Conservation (phyloP, 73 alveolate species). For the Symbiodinium pilosum region DNA sequence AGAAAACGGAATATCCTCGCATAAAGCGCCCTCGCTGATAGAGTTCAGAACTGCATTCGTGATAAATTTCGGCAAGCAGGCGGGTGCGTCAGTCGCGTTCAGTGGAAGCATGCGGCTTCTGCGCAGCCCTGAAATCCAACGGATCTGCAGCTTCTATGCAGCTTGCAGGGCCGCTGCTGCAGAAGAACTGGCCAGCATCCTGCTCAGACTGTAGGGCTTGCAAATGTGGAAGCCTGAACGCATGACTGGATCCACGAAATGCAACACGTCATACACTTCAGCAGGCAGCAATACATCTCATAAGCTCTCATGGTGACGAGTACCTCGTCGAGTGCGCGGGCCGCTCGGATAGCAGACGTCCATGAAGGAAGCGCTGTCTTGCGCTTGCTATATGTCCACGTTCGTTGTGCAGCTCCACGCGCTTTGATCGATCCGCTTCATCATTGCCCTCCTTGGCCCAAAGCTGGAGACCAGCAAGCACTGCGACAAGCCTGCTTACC, state of each 20-base stretch:
- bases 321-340: too few species aligned
- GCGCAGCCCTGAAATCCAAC: background rate
- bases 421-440: conserved; percentile 25
- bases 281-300: too few species aligned
- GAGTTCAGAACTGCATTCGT: too few species aligned
- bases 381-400: background rate
- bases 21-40: too few species aligned
- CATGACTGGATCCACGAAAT: background rate
- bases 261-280: too few species aligned
- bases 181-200: background rate
- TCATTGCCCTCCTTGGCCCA: conserved; percentile 11
- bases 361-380: too few species aligned
- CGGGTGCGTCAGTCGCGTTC: too few species aligned
- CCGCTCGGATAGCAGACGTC: too few species aligned
- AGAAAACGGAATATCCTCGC: conserved; percentile 17
- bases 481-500: background rate
- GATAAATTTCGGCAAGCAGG: too few species aligned
- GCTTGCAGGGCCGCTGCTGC: background rate
- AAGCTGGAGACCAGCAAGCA: background rate
- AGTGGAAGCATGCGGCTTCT: background rate
- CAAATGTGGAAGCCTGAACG: background rate
- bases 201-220: too few species aligned
- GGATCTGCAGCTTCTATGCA: background rate
- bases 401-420: conserved; percentile 25
- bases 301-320: too few species aligned